Evolutionary conservation across 176 grass and related monocot genomes (phyloP), one percentile per base, ranked within the genome.

Genomic region (Rhynchospora tenuis): DNA sequence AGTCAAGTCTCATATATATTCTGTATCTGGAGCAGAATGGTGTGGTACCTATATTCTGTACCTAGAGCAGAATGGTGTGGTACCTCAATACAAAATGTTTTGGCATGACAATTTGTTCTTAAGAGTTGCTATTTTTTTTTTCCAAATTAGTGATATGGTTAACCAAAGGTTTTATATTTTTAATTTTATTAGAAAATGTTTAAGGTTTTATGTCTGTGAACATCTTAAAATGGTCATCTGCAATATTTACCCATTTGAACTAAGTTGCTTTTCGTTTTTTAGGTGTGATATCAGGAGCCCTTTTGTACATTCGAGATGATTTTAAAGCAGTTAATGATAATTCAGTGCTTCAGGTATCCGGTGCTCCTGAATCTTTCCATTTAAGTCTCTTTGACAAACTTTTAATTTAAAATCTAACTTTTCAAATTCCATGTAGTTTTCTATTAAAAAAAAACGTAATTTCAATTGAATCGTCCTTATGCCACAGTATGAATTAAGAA

Each of bases 251-350:
- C 20, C 46, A 74, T 52, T 52, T 51, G 46, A 26, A 73, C 20
- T 24, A 12, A 51, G 20, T 74, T 27, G 9, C 22, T 52, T 52
- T 81, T 2, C 61, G 28, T 55, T 26, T 75, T 64, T 59, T 33
- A 98, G 95, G 95, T 90, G 95, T 98, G 48, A 95, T 98, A 85
- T 98, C 92, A 57, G 95, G 95, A 60, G 95, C 95, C 23, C 92
- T 98, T 86, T 19, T 98, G 23, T 98, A 98, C 31, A 95, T 98
- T 50, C 92, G 95, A 5, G 95, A 98, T 13, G 95, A 98, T 27
- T 98, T 98, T 82, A 89, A 88, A 33, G 85, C 55, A 0, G 84
- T 98, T 11, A 92, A 64, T 69, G 84, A 93, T 64, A 98, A 90
- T 83, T 82, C 88, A 51, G 56, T 98, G 60, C 85, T 98, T 85